A percentile compares a stretch with the other conserved stretches of the same genome.
Evolutionary conservation across 2,329 filamentous ascomycete genomes (phyloP).

Genomic region (Chrysoporthe cubensis): DNA sequence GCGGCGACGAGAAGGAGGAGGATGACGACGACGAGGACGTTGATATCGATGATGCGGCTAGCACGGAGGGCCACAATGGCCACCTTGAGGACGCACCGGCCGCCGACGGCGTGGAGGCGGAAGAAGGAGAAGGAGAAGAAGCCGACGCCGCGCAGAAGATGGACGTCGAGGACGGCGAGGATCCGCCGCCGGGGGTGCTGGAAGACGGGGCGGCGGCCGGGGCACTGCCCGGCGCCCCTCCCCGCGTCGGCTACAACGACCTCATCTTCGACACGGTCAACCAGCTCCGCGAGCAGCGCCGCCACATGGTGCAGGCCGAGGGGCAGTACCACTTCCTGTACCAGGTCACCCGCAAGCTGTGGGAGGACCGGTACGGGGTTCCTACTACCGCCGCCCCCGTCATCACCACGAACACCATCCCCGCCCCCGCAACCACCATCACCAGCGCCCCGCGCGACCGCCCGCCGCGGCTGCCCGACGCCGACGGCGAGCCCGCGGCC

Average conservation of each 20-base stretch:
- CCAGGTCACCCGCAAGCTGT: constrained; percentile 76
- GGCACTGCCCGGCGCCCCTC: constrained; percentile 30
- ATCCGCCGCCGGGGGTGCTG: constrained; percentile 7
- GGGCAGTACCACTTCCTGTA: constrained; percentile 87
- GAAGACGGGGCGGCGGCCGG: constrained; percentile 30
- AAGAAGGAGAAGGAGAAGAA: constrained; percentile 35
- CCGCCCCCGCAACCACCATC: background rate
- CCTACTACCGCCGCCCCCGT: background rate
- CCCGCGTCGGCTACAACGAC: constrained; percentile 49
- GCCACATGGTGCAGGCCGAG: constrained; percentile 94
- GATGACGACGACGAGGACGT: background rate
- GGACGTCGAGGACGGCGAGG: constrained; percentile 16
- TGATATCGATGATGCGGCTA: constrained; percentile 25
- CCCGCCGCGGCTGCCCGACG: constrained; percentile 15
- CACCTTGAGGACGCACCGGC: background rate
- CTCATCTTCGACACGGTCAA: constrained; percentile 81
- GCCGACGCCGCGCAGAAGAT: constrained; percentile 28
- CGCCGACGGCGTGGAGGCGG: background rate
- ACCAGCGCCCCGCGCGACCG: background rate
- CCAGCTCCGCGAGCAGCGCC: constrained; percentile 79
- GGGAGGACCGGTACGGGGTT: constrained; percentile 65
- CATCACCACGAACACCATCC: background rate
- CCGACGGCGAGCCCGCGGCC: constrained; percentile 49
- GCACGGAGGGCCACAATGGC: constrained; percentile 31
- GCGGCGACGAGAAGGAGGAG: background rate